phyloP scores from a whole-genome alignment of 2,329 filamentous ascomycete species.

The Fusarium luffae region DNA sequence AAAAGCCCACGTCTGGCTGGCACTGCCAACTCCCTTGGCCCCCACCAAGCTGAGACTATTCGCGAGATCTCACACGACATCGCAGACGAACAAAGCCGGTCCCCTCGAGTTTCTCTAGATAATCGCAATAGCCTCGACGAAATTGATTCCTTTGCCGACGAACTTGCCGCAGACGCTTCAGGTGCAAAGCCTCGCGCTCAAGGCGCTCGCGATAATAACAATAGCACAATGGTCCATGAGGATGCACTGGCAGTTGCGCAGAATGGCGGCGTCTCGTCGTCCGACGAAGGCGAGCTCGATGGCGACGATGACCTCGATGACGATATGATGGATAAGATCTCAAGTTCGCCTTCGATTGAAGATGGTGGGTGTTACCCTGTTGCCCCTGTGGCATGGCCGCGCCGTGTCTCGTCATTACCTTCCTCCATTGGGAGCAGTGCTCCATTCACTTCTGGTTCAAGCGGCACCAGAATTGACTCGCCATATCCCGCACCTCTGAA shows the following conservation, averaged over 20 bases:
- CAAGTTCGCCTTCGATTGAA: slow-evolving; percentile 97
- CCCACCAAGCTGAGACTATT: slow-evolving; percentile 87
- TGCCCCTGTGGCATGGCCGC: slow-evolving; percentile 56
- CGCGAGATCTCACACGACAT: slow-evolving; percentile 82
- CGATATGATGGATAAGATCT: slow-evolving; percentile 98
- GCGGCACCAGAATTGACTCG: slow-evolving; percentile 48
- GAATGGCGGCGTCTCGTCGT: slow-evolving; percentile 66
- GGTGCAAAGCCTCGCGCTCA: slow-evolving; percentile 37
- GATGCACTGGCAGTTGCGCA: slow-evolving; percentile 70
- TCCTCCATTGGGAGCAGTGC: slow-evolving; percentile 50
- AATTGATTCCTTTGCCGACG: slow-evolving; percentile 59
- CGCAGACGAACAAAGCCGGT: slow-evolving; percentile 75
- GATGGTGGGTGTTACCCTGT: slow-evolving; percentile 84
- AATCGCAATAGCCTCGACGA: slow-evolving; percentile 57
- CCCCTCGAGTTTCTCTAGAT: slow-evolving; percentile 68
- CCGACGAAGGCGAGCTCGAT: slow-evolving; percentile 72
- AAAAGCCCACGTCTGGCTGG: slow-evolving; percentile 33
- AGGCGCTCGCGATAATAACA: slow-evolving; percentile 36
- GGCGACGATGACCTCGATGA: slow-evolving; percentile 81
- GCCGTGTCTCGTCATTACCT: slow-evolving; percentile 57
- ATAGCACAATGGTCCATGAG: slow-evolving; percentile 57
- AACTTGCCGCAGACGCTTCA: slow-evolving; percentile 54
- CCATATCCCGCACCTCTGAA: slow-evolving; percentile 56
- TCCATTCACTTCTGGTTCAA: slow-evolving; percentile 38
- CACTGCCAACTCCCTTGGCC: slow-evolving; percentile 67